Base-by-base conservation (phyloP, 2,329 filamentous ascomycete genomes). In the Penicillium sp. region DNA sequence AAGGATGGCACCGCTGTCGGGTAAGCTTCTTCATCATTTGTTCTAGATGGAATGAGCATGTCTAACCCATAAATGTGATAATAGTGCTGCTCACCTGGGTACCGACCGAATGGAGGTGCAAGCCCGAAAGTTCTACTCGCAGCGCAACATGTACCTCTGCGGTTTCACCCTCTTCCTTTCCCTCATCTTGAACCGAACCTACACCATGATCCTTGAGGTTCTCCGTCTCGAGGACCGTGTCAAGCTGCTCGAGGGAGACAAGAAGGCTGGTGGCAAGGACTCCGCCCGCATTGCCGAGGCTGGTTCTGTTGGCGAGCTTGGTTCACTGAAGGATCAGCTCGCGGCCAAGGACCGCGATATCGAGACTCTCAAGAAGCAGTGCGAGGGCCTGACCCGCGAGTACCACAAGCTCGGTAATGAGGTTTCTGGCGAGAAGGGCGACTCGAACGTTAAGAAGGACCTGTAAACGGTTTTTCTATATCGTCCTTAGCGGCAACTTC, bases 101-200 rank as follows among this genome's bases (percentile, higher is more conserved):
- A 88, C 90, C 70, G 94, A 97, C 73, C 93, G 94, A 60, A 91
- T 96, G 84, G 94, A 99, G 78, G 93, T 97, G 46, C 94, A 99
- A 77, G 93, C 94, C 61, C 91, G 94, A 83, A 99, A 99, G 79
- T 99, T 99, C 83, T 99, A 99, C 84, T 96, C 92, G 56, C 93
- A 99, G 81, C 92, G 94, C 76, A 99, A 99, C 86, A 99, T 99
- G 94, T 99, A 99, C 80, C 91, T 99, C 56, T 97, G 94, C 76
- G 94, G 94, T 66, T 99, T 99, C 82, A 99, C 94, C 4, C 88
- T 99, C 59, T 97, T 99, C 85, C 88, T 99, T 56, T 97, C 93
- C 47, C 83, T 99, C 60, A 99, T 99, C 76, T 90, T 78, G 72
- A 97, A 99, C 86, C 93, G 94, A 70, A 99, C 94, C 70, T 99